Evolutionary conservation across 257 asterid genomes (phyloP), one percentile per base, ranked within the genome.

Genomic region (Penstemon barbatus): DNA sequence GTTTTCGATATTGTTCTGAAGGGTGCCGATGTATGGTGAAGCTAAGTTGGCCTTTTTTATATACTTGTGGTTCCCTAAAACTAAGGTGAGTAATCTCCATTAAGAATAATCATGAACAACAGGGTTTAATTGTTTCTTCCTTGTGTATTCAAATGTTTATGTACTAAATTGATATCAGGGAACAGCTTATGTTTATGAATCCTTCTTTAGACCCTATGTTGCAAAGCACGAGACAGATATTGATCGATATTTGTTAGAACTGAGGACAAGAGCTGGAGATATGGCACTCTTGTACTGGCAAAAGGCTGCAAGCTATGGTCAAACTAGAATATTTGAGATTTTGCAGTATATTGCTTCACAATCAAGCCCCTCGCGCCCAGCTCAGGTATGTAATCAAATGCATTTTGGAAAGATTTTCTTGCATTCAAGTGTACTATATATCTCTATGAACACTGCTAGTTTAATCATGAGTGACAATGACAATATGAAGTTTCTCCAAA

Each of bases 21-120:
- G 97, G 99, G 77, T 93, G 79, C 98, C 98, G 38, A 86, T 93
- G 96, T 90, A 93, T 65, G 88, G 95, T 74, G 99, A 93, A 87
- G 97, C 97, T 69, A 93, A 93, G 83, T 66, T 93, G 90, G 99
- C 96, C 68, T 90, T 93, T 85, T 82, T 90, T 72, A 83, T 90
- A 73, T 93, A 90, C 88, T 70, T 90, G 81, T 90, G 97, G 99
- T 88, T 63, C 75, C 99, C 99, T 59, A 93, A 90, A 82, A 93
- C 97, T 7, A 88, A 87, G 97, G 99, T 88, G 52, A 66, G 68
- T 53, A 15, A 49, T 74, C 60, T 77, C 73, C 61, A 68, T 50
- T 11, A 38, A 36, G 49, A n/a, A 36, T 36, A 54, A 12, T 48
- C 19, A 43, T 9, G n/a, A 11, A 51, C 8, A 4, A 37, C 43